Evolutionary conservation across 768 basidiomycete genomes (phyloP), one percentile per base, ranked within the genome.

Genomic region (Lyophyllum decastes): DNA sequence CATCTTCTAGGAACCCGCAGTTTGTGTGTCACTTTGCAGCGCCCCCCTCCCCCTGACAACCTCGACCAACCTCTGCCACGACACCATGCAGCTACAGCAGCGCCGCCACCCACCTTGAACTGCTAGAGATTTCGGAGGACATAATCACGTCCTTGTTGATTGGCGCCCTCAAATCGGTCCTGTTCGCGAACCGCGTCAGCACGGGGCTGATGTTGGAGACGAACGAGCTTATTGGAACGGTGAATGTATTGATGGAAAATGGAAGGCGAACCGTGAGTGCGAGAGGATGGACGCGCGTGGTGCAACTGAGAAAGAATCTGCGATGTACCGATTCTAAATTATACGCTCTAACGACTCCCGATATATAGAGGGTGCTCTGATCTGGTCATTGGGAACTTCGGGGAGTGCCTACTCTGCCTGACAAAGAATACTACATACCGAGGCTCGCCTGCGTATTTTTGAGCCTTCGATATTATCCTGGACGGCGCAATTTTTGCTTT

Each of bases 391-490:
- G 68, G 76, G n/a, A 87, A 88, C 57, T 87, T 90, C n/a, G 82
- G 86, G 58, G 94, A 96, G 71, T 97, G 94, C 65, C 95, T 95
- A 0, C 78, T 97, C 2, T 97, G 94, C 70, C 80, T 95, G 53
- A 95, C 92, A 14, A 80, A 92, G 49, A 94, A 94, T 48, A 85
- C 95, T 44, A 94, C 91, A n/a, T n/a, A n/a, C n/a, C 0, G 90
- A 92, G 68, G 84, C 84, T 25, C 78, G 93, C 49, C 75, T 95
- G 51, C 81, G 93, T 53, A 94, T 95, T 57, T 95, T 79, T 68
- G 82, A 78, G 67, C 72, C 79, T 7, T 83, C 69, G 62, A 21
- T 38, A 38, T 38, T 17, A 38, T 17, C 17, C n/a, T 38, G 46
- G 26, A 17, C 9, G 10, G 21, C 44, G 8, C 8, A 10, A 9